Conservation (phyloP, 1,284 basidiomycete genomes). For the Pyrrhoderma noxium region DNA sequence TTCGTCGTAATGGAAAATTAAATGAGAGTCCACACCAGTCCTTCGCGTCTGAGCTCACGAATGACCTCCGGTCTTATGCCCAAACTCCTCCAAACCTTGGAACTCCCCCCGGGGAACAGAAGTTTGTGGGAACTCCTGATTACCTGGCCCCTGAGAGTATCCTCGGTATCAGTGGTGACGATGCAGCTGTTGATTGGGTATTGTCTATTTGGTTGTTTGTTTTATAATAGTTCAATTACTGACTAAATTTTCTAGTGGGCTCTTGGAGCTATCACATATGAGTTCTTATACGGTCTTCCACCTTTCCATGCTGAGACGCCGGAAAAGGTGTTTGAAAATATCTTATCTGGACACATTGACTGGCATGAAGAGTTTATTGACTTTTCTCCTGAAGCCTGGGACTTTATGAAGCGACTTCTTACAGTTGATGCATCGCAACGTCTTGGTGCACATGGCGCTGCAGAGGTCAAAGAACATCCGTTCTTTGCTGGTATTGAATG, state of each 20-base stretch:
- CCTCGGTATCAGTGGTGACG: conserved; percentile 91
- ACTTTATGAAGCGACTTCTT: conserved; percentile 89
- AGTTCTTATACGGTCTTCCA: conserved; percentile 95
- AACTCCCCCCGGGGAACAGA: conserved; percentile 78
- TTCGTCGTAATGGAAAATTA: conserved; percentile 40
- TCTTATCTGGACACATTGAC: conserved; percentile 90
- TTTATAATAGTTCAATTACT: conserved; percentile 1
- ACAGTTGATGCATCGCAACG: conserved; percentile 75
- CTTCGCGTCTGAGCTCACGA: conserved; percentile 75
- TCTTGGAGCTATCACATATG: conserved; percentile 95
- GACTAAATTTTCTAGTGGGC: conserved; percentile 66
- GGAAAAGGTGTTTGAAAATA: conserved; percentile 98
- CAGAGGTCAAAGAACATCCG: conserved; percentile 89
- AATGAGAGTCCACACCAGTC: conserved; percentile 67
- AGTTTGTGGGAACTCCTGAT: conserved; percentile 95
- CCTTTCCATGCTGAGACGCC: conserved; percentile 98
- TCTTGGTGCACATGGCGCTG: conserved; percentile 82
- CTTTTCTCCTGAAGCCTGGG: conserved; percentile 78
- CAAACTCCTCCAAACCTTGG: conserved; percentile 39
- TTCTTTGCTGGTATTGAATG: conserved; percentile 92
- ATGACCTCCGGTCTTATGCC: conserved; percentile 65
- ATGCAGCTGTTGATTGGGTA: conserved; percentile 96
- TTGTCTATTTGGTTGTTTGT: conserved; percentile 23
- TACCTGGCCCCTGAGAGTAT: conserved; percentile 97
- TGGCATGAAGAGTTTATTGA: conserved; percentile 95